Evolutionary conservation across 2,329 filamentous ascomycete species (phyloP).

Genomic region (Fusarium siculi): DNA sequence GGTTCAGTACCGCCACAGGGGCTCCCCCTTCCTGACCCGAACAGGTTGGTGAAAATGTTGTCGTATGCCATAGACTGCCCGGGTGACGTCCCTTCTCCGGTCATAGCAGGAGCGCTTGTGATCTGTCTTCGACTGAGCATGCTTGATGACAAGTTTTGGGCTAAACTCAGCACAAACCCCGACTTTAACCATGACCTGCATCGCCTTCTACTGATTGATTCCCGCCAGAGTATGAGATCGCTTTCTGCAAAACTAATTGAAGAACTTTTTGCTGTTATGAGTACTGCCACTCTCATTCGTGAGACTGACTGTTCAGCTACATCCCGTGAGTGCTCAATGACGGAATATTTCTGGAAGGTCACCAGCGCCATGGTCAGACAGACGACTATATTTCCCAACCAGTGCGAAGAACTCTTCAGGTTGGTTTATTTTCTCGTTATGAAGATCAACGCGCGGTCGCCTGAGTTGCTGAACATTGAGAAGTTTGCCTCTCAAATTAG

Average conservation of each 20-base stretch:
- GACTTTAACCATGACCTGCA: slow-evolving; percentile 39
- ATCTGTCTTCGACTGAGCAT: slow-evolving; percentile 47
- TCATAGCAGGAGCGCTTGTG: slow-evolving; percentile 44
- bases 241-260: slow-evolving; percentile 51
- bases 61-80: slow-evolving; percentile 35
- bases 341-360: slow-evolving; percentile 47
- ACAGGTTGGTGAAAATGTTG: slow-evolving; percentile 44
- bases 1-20: slow-evolving; percentile 5
- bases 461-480: slow-evolving; percentile 47
- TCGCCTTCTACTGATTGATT: slow-evolving; percentile 44
- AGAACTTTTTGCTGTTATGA: slow-evolving; percentile 31
- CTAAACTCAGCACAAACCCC: slow-evolving; percentile 34
- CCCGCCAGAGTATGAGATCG: slow-evolving; percentile 42
- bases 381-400: slow-evolving; percentile 45
- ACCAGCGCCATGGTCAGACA: slow-evolving; percentile 49
- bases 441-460: slow-evolving; percentile 42
- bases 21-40: slow-evolving; percentile 32
- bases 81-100: slow-evolving; percentile 40
- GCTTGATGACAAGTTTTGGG: slow-evolving; percentile 45
- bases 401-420: slow-evolving; percentile 59
- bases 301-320: background rate
- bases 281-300: background rate
- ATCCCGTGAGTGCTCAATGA: slow-evolving; percentile 22
- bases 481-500: slow-evolving; percentile 46
- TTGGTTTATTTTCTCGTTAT: slow-evolving; percentile 55